Percentiles rank a stretch among this genome's conserved stretches.
Conservation (phyloP, 1,284 basidiomycete genomes). For the Pisolithus thermaeus region DNA sequence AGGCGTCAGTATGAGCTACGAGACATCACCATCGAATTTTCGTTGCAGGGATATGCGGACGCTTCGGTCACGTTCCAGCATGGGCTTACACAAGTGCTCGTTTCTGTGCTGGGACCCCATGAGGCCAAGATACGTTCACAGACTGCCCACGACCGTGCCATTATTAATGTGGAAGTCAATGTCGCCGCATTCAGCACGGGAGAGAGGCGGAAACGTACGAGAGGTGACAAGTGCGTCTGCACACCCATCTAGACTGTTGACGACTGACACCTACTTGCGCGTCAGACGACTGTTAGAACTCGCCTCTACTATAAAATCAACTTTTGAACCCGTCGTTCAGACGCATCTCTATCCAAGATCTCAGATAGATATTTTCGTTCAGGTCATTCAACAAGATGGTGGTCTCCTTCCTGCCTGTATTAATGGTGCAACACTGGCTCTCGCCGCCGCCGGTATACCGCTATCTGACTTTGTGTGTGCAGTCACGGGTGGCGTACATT, state of each 20-base stretch:
- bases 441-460: conserved; percentile 87
- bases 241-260: conserved; percentile 4
- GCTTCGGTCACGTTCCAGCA: conserved; percentile 83
- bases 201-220: conserved; percentile 68
- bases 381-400: conserved; percentile 91
- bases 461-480: conserved; percentile 89
- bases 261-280: conserved; percentile 1
- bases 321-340: conserved; percentile 94
- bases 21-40: conserved; percentile 73
- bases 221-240: conserved; percentile 82
- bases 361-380: conserved; percentile 90
- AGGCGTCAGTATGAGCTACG: conserved; percentile 88
- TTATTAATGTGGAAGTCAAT: conserved; percentile 80
- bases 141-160: conserved; percentile 76
- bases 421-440: conserved; percentile 90
- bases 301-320: conserved; percentile 82
- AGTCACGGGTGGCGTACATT: conserved; percentile 75
- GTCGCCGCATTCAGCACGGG: conserved; percentile 84
- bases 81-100: conserved; percentile 85
- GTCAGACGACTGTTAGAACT: conserved; percentile 84
- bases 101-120: conserved; percentile 86
- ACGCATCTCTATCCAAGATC: conserved; percentile 89
- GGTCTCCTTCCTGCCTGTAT: conserved; percentile 90
- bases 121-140: conserved; percentile 77
- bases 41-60: conserved; percentile 74